A percentile compares a stretch with the other conserved stretches of the same genome.
These are phyloP conservation scores for Salvia sclarea DNA, from an alignment of 305 asterid species.

Conservation along the genomic window DNA sequence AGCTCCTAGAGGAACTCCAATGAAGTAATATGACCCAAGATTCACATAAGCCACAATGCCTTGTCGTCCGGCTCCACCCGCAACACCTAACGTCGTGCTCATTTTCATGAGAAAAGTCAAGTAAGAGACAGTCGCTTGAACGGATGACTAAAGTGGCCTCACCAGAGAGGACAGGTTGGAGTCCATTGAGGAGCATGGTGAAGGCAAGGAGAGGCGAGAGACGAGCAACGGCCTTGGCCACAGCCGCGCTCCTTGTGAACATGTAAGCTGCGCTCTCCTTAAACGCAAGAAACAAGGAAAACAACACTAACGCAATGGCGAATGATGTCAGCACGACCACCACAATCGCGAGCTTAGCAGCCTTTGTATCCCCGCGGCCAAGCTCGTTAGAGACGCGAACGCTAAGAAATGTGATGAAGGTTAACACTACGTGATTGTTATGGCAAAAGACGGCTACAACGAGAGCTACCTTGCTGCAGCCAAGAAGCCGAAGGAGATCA, in stretches of 20 bases:
- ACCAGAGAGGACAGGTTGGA: conserved; percentile 56
- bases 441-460: not conserved
- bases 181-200: conserved; percentile 51
- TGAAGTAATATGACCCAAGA: conserved; percentile 49
- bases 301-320: conserved; percentile 45
- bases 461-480: conserved; percentile 58
- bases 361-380: conserved; percentile 49
- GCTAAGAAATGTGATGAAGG: conserved; percentile 25
- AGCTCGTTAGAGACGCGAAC: conserved; percentile 76
- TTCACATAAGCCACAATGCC: conserved; percentile 50
- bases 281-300: conserved; percentile 48
- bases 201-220: conserved; percentile 53
- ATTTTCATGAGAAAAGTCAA: no score
- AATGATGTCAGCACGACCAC: conserved; percentile 43
- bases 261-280: conserved; percentile 47
- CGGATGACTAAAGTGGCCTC: no score
- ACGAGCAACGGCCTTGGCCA: conserved; percentile 45
- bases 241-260: conserved; percentile 45
- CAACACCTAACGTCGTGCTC: conserved; percentile 36
- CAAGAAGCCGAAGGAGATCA: conserved; percentile 60
- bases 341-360: conserved; percentile 49
- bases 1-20: conserved; percentile 61
- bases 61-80: conserved; percentile 67
- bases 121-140: no score
- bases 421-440: no score